Evolutionary conservation across 306 rosid genomes (phyloP), one percentile per base, ranked within the genome.

Genomic region (Lathyrus aphaca): DNA sequence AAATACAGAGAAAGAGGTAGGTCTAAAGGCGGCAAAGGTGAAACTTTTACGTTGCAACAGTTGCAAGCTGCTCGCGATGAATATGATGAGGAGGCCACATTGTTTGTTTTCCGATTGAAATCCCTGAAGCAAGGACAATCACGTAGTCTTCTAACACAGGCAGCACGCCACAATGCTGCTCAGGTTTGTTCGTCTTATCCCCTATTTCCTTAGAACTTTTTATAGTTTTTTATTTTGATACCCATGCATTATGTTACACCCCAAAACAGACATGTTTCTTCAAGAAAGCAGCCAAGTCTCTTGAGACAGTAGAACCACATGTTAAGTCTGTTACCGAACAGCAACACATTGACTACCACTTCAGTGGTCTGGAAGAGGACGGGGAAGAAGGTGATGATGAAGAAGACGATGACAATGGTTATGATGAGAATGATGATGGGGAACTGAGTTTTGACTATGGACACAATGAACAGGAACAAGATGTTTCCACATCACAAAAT

Each of bases 131-230:
- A 89, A 89, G 99, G 97, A 57, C 99, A 95, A 74, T 83, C 95
- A 2, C 91, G 92, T 39, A 95, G 99, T 73, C 96, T 95, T 82
- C 95, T 95, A 61, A 91, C 99, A 25, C 99, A 95, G 87, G 99
- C 97, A 49, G 96, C 99, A 49, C 99, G 97, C 45, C 99, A 95
- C 77, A 96, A 95, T 77, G 96, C 99, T 77, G 89, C 97, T 87
- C 99, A 95, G 96, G 99, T 95, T 82, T 63, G 99, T 95, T 82
- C 63, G 68, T 40, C 53, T 25, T 58, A 59, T 67, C 76, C 55
- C 62, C 35, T 59, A 9, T 50, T 55, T 55, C 57, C 58, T 76
- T 35, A 44, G 61, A 38, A 5, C 15, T 27, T 46, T 46, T 54
- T 71, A 64, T 45, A 45, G 29, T 17, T 46, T 72, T 70, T 55